phyloP scores from a whole-genome alignment of 78 protist genomes.

The Dictyostelium brefeldianum region DNA sequence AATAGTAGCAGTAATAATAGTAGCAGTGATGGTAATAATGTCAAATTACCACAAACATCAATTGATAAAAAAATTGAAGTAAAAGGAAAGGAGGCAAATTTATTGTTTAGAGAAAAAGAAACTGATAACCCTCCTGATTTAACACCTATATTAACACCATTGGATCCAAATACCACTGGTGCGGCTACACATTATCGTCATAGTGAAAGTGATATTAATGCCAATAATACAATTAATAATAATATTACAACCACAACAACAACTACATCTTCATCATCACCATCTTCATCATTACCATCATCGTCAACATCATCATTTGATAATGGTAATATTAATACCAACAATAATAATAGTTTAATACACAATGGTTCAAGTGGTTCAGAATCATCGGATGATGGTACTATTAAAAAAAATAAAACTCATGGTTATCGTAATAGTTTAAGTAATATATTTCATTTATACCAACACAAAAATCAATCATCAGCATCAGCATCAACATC shows the following conservation, averaged over 20 bases:
- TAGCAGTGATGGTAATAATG: background rate
- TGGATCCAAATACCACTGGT: no score
- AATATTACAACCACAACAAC: background rate
- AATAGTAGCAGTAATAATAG: background rate
- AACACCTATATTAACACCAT: background rate
- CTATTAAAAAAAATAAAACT: no score
- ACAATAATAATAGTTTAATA: no score
- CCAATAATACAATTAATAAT: background rate
- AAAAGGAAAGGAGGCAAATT: slow-evolving; percentile 10
- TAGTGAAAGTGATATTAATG: no score
- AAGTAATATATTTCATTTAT: no score
- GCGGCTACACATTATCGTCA: no score
- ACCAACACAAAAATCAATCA: no score
- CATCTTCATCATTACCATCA: slow-evolving; percentile 15
- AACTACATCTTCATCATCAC: background rate
- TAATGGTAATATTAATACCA: no score
- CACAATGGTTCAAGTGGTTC: background rate
- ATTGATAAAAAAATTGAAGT: background rate
- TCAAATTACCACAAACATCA: background rate
- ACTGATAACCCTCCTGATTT: background rate
- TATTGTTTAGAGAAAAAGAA: slow-evolving; percentile 27
- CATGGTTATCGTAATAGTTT: no score
- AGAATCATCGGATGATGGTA: background rate
- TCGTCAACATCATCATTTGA: no score
- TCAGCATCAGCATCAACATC: no score